Conservation (phyloP, 345 rosid genomes). For the Psidium friedrichsthalianum region DNA sequence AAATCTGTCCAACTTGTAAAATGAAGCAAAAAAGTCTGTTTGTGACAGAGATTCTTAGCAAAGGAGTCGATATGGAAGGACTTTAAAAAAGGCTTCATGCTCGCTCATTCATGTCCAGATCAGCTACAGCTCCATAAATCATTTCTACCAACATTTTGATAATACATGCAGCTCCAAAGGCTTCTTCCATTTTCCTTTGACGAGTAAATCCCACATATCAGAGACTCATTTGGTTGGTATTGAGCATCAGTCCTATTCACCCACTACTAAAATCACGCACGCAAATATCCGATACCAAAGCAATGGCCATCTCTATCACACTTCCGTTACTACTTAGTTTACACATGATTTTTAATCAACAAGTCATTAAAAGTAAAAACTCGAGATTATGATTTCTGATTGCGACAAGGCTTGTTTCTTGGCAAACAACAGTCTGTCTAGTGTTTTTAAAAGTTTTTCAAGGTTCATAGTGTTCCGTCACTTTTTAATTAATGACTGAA, state of each 20-base stretch:
- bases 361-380: no score
- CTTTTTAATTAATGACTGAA: no score
- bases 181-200: not conserved
- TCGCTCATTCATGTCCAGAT: not conserved
- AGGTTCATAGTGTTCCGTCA: no score
- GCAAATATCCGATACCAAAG: not conserved
- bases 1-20: not conserved
- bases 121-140: not conserved
- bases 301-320: not conserved
- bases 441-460: no score
- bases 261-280: not conserved
- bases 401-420: no score
- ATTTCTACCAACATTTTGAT: not conserved
- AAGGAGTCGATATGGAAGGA: not conserved
- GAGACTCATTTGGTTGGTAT: not conserved
- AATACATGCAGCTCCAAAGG: not conserved
- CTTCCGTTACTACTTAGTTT: not conserved
- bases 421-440: no score
- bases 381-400: no score
- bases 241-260: not conserved
- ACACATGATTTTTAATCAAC: no score
- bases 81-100: not conserved
- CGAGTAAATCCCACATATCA: not conserved
- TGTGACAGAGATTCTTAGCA: not conserved
- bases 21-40: not conserved